Conservation (phyloP, 139 green algal genomes). For the Haematococcus lacustris region DNA sequence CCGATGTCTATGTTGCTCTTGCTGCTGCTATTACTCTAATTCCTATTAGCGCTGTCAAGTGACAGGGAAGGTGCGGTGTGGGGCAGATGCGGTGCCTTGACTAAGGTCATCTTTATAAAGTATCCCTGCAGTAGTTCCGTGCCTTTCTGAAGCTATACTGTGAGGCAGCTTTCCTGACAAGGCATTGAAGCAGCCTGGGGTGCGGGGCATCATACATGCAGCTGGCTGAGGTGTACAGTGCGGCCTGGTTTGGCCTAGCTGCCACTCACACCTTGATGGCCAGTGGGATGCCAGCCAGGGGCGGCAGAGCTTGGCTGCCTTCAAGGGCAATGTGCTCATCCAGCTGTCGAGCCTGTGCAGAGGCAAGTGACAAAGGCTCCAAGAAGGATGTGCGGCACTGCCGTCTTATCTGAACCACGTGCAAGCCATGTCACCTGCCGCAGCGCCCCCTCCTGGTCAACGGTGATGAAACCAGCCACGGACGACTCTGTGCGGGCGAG, state of each 20-base stretch:
- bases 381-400: neutral
- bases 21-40: too few species aligned
- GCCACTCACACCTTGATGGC: constrained; percentile 67
- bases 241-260: neutral
- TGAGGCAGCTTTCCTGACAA: too few species aligned
- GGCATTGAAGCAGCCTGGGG: neutral
- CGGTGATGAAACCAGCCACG: constrained; percentile 46
- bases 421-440: constrained; percentile 24
- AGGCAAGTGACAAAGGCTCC: neutral
- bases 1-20: too few species aligned
- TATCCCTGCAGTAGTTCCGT: neutral
- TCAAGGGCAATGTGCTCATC: constrained; percentile 43
- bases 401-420: neutral
- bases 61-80: too few species aligned
- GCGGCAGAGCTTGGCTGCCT: constrained; percentile 17
- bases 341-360: constrained; percentile 34
- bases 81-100: too few species aligned
- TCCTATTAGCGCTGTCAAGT: too few species aligned
- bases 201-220: neutral
- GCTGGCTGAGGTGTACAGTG: neutral
- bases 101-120: neutral
- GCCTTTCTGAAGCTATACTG: neutral
- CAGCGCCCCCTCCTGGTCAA: constrained; percentile 36
- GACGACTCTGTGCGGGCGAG: constrained; percentile 22
- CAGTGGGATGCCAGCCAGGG: constrained; percentile 75